Percentiles rank a stretch among this genome's conserved stretches.
These are phyloP conservation scores for Camelina hispida DNA, from an alignment of 345 rosid genomes.

Conservation along the genomic window DNA sequence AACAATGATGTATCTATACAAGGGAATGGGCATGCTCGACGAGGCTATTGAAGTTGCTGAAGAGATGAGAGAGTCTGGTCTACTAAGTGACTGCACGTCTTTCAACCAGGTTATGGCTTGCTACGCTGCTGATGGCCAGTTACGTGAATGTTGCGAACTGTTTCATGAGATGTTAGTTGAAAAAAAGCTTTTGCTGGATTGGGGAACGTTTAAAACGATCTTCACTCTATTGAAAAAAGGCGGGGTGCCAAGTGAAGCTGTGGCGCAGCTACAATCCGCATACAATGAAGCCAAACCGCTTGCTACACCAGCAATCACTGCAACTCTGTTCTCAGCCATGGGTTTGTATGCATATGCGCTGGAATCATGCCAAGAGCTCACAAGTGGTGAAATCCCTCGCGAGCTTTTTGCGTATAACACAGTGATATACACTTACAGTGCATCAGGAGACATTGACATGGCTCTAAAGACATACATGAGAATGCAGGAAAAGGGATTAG, in stretches of 20 bases:
- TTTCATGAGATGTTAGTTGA: conserved; percentile 69
- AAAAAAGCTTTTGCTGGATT: conserved; percentile 65
- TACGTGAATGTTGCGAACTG: conserved; percentile 70
- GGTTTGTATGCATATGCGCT: conserved; percentile 69
- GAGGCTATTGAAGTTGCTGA: conserved; percentile 82
- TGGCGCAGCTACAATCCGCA: conserved; percentile 68
- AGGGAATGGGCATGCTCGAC: conserved; percentile 83
- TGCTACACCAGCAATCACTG: conserved; percentile 62
- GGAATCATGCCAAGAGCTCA: conserved; percentile 55
- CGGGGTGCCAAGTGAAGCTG: conserved; percentile 73
- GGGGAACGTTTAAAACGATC: conserved; percentile 64
- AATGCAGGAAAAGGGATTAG: conserved; percentile 76
- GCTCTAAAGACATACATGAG: conserved; percentile 74
- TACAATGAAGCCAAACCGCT: conserved; percentile 70
- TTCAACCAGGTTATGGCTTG: conserved; percentile 81
- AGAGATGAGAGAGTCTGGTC: conserved; percentile 77
- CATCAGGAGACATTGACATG: conserved; percentile 64
- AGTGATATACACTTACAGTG: conserved; percentile 64
- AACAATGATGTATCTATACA: conserved; percentile 82
- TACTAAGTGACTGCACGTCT: conserved; percentile 62
- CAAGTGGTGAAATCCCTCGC: conserved; percentile 48
- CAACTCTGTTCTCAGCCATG: conserved; percentile 66
- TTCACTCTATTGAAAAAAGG: conserved; percentile 77
- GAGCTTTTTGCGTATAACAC: conserved; percentile 72
- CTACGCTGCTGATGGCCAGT: conserved; percentile 69